Percentiles rank a stretch among this genome's conserved stretches.
Evolutionary conservation across 768 basidiomycete genomes (phyloP).

Genomic region (Lentinula detonsa): DNA sequence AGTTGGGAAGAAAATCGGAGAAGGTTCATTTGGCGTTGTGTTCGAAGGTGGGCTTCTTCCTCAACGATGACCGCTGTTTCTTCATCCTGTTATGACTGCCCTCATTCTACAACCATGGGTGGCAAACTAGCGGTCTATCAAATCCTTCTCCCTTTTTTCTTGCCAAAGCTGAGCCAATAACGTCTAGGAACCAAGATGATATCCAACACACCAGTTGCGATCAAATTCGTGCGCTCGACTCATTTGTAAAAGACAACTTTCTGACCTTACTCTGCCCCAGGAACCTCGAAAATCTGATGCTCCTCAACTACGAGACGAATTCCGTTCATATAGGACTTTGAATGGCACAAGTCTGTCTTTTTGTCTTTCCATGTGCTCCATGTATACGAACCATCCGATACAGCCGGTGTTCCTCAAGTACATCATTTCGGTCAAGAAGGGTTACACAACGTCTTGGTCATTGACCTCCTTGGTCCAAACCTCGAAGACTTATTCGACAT

Average conservation of each 20-base stretch:
- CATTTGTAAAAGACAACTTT: constrained; percentile 1
- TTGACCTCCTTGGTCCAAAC: constrained; percentile 95
- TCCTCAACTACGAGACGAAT: constrained; percentile 95
- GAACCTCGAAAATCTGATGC: constrained; percentile 97
- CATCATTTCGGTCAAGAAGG: constrained; percentile 99
- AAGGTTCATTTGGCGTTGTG: constrained; percentile 98
- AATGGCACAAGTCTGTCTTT: constrained; percentile 75
- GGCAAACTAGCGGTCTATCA: neutral
- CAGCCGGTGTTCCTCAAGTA: constrained; percentile 95
- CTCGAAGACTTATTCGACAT: constrained; percentile 98
- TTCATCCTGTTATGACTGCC: neutral
- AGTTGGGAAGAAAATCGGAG: constrained; percentile 98
- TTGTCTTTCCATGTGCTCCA: constrained; percentile 9
- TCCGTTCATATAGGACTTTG: constrained; percentile 93
- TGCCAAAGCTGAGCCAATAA: neutral
- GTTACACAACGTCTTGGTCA: constrained; percentile 91
- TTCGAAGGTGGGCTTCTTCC: constrained; percentile 68
- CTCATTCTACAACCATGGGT: neutral
- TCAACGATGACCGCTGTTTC: neutral
- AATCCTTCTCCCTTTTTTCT: neutral
- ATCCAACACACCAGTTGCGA: constrained; percentile 84
- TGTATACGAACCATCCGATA: constrained; percentile 8
- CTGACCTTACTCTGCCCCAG: constrained; percentile 29
- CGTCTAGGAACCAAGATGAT: constrained; percentile 75
- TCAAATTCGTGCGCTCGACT: constrained; percentile 80